These are phyloP conservation scores for Omphalotus guepiniiformis DNA, from an alignment of 768 basidiomycete species.

Conservation along the genomic window DNA sequence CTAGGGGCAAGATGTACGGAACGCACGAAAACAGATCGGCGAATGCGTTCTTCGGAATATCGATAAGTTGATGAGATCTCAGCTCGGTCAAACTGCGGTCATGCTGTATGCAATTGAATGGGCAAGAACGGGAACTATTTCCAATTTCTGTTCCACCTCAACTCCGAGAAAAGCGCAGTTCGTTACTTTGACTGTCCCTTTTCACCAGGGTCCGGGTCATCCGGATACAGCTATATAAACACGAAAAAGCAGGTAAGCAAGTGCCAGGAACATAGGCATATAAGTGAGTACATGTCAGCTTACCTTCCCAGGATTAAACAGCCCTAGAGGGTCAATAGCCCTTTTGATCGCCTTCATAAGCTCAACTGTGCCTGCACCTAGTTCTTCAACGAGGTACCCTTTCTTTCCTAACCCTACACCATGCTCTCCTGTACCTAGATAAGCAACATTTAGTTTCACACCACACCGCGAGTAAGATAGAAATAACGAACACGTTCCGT, in stretches of 20 bases:
- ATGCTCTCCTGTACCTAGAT: constrained; percentile 54
- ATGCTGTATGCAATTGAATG: too few species aligned
- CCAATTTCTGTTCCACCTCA: too few species aligned
- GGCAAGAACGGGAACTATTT: too few species aligned
- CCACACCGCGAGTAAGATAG: not conserved
- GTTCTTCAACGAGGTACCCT: constrained; percentile 71
- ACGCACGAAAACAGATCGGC: too few species aligned
- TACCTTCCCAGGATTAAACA: constrained; percentile 87
- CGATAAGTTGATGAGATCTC: too few species aligned
- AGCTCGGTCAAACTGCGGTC: too few species aligned
- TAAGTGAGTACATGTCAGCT: not conserved
- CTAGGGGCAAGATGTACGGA: too few species aligned
- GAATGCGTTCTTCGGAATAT: too few species aligned
- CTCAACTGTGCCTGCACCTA: constrained; percentile 77
- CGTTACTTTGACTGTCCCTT: too few species aligned
- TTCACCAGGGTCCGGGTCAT: too few species aligned
- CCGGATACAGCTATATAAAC: constrained; percentile 6
- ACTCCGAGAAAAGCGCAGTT: too few species aligned
- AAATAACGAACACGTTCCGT: constrained; percentile 57
- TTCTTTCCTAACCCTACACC: constrained; percentile 86
- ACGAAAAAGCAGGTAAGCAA: not conserved
- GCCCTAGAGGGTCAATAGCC: constrained; percentile 65
- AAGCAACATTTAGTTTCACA: not conserved
- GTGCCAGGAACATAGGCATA: not conserved
- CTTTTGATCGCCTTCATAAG: constrained; percentile 82